Evolutionary conservation across 352 stramenopile species (phyloP).

Genomic region (Phytophthora sansomeana): DNA sequence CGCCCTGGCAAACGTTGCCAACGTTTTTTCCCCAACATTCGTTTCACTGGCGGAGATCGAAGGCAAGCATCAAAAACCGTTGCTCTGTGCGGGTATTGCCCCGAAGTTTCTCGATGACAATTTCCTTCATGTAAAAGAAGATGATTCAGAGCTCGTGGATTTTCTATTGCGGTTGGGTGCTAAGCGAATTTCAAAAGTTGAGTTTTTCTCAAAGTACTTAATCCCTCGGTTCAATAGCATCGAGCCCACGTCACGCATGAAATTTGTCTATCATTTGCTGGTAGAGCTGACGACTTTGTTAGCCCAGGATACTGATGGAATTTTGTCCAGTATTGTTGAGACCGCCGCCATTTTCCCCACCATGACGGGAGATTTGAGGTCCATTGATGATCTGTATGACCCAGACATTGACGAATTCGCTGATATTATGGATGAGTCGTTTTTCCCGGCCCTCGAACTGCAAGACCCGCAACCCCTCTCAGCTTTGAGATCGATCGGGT

Average conservation of each 20-base stretch:
- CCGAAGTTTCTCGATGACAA: conserved; percentile 56
- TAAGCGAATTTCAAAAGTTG: conserved; percentile 47
- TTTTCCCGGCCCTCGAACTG: conserved; percentile 69
- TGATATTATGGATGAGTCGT: conserved; percentile 73
- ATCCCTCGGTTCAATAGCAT: conserved; percentile 58
- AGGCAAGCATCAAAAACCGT: conserved; percentile 17
- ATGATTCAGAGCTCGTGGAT: conserved; percentile 37
- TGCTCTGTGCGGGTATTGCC: conserved; percentile 53
- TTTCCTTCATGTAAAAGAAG: conserved; percentile 61
- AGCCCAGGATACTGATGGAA: conserved; percentile 49
- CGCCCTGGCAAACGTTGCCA: conserved; percentile 13
- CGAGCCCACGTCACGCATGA: conserved; percentile 37
- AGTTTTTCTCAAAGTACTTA: conserved; percentile 59
- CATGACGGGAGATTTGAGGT: conserved; percentile 58
- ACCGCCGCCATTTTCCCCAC: conserved; percentile 67
- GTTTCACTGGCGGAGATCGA: conserved; percentile 36
- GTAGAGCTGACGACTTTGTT: conserved; percentile 50
- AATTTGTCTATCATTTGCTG: conserved; percentile 57
- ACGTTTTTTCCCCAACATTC: conserved; percentile 34
- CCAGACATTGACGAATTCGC: conserved; percentile 76
- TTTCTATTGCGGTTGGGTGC: conserved; percentile 49
- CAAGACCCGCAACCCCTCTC: conserved; percentile 64
- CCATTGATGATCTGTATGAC: conserved; percentile 74
- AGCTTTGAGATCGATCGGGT: conserved; percentile 63
- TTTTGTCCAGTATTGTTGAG: conserved; percentile 52